These are phyloP conservation scores for Lactarius hengduanensis DNA, from an alignment of 768 basidiomycete species.

Conservation along the genomic window DNA sequence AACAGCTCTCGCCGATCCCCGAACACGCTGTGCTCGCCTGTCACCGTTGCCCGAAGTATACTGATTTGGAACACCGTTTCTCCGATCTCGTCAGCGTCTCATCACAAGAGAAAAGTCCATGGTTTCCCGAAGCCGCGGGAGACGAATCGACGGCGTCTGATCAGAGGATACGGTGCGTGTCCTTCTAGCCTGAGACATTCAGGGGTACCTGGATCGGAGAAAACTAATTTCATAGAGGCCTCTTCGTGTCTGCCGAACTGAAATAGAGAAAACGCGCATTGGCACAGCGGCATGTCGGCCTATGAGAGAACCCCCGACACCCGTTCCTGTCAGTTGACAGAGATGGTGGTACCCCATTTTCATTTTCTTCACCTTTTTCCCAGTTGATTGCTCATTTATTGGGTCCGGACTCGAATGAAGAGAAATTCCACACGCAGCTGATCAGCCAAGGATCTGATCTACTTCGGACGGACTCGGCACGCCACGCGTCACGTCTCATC, in stretches of 20 bases:
- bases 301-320: background rate
- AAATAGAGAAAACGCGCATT: background rate
- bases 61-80: background rate
- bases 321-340: background rate
- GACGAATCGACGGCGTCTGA: background rate
- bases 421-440: too few species aligned
- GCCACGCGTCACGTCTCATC: background rate
- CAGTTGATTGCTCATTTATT: background rate
- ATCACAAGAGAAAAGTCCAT: background rate
- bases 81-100: background rate
- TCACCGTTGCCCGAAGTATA: background rate
- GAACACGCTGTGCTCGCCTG: background rate
- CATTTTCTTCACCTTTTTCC: background rate
- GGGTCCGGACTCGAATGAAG: background rate
- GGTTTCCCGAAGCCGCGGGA: background rate
- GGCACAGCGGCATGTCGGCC: background rate
- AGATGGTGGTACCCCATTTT: background rate
- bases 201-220: background rate
- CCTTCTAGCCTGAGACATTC: background rate
- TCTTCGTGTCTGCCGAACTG: background rate
- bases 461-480: background rate
- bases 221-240: background rate
- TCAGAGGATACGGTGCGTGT: background rate
- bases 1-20: background rate
- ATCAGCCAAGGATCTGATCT: background rate